These are phyloP conservation scores for Quercus ilex DNA, from an alignment of 306 rosid species.

Conservation along the genomic window DNA sequence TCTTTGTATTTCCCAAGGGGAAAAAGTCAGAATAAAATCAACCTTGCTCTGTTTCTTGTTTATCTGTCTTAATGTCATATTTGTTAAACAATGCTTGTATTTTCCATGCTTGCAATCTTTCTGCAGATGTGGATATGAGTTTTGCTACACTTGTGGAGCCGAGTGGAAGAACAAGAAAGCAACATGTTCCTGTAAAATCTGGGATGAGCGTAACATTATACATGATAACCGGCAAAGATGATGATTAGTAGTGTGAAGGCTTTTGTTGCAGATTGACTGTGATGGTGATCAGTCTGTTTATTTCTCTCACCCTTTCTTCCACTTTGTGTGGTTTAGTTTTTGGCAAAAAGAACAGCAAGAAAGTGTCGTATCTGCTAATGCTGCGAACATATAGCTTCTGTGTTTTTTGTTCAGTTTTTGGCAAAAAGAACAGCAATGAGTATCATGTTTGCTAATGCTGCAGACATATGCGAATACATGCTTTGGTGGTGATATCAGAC, in stretches of 20 bases:
- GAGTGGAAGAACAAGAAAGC: constrained; percentile 50
- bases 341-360: neutral
- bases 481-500: too few species aligned
- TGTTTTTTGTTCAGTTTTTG: neutral
- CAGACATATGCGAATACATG: neutral
- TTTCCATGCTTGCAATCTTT: neutral
- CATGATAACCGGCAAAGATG: neutral
- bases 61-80: neutral
- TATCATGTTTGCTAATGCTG: neutral
- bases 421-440: neutral
- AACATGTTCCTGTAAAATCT: constrained; percentile 50
- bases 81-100: neutral
- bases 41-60: neutral
- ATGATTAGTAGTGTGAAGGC: neutral
- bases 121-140: constrained; percentile 50
- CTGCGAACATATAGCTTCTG: neutral
- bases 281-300: neutral
- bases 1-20: neutral
- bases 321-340: neutral
- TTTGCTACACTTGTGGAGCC: constrained; percentile 59
- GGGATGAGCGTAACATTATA: constrained; percentile 40
- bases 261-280: neutral
- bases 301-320: neutral
- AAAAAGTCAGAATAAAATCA: neutral
- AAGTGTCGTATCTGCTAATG: neutral